phyloP scores from a whole-genome alignment of 1,139 yeast species.

The Suhomyces atakaporum region DNA sequence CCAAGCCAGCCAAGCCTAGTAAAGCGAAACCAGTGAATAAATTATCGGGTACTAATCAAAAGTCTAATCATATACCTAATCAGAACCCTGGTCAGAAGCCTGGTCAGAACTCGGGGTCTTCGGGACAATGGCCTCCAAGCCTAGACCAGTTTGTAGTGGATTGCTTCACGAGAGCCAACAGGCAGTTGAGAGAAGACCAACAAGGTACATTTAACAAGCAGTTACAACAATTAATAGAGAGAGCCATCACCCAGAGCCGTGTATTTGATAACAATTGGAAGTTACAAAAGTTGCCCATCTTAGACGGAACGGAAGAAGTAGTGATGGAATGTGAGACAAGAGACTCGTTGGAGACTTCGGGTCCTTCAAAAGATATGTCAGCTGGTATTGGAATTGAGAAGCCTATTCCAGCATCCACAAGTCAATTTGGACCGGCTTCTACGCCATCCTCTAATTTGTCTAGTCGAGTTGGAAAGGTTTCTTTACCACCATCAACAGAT shows the following conservation, averaged over 20 bases:
- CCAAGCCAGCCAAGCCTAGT: not conserved
- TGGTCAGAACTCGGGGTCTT: not conserved
- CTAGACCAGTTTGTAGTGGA: slow-evolving; percentile 49
- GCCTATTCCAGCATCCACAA: too few species aligned
- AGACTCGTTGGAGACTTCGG: slow-evolving; percentile 10
- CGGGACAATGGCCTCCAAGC: slow-evolving; percentile 45
- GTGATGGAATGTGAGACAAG: slow-evolving; percentile 17
- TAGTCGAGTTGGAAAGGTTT: too few species aligned
- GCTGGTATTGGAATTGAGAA: too few species aligned
- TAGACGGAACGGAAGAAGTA: slow-evolving; percentile 29
- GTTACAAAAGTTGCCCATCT: slow-evolving; percentile 54
- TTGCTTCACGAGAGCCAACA: slow-evolving; percentile 40
- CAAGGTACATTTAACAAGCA: slow-evolving; percentile 44
- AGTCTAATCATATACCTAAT: too few species aligned
- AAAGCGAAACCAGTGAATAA: not conserved
- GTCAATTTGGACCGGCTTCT: too few species aligned
- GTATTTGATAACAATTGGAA: slow-evolving; percentile 64
- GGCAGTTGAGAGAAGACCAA: slow-evolving; percentile 22
- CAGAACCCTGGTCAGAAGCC: not conserved
- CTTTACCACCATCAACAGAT: too few species aligned
- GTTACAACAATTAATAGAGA: slow-evolving; percentile 48
- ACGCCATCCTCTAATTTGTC: too few species aligned
- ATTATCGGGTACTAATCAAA: too few species aligned
- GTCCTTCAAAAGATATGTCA: too few species aligned
- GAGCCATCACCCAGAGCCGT: slow-evolving; percentile 49